Evolutionary conservation across 1,284 basidiomycete genomes (phyloP).

Genomic region (Cystobasidium pallidum): DNA sequence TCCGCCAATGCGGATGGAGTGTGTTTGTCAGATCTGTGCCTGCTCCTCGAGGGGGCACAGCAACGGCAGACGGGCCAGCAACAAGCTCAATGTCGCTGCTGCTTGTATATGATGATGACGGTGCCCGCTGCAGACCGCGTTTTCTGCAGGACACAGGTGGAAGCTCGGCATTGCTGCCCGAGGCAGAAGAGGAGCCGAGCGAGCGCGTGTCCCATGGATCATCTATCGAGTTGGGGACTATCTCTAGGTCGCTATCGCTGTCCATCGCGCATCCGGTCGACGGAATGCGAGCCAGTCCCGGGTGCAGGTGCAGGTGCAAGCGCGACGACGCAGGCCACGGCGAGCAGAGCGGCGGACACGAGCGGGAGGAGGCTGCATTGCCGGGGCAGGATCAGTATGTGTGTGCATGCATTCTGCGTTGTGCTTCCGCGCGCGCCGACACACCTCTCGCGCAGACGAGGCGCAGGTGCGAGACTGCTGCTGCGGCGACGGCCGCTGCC

Average conservation of each 20-base stretch:
- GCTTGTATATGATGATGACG: constrained; percentile 2
- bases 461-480: background rate
- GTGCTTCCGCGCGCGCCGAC: background rate
- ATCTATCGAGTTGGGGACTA: constrained; percentile 21
- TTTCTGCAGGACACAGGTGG: constrained; percentile 4
- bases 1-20: background rate
- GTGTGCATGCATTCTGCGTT: background rate
- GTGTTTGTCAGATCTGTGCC: constrained; percentile 26
- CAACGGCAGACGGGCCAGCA: constrained; percentile 1
- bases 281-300: background rate
- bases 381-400: background rate
- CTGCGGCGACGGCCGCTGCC: constrained; percentile 1
- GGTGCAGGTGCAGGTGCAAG: background rate
- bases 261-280: constrained; percentile 4
- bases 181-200: background rate
- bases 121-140: background rate
- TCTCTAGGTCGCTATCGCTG: constrained; percentile 14
- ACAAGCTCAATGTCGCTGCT: constrained; percentile 39
- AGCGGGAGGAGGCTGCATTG: background rate
- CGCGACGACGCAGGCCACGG: background rate
- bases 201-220: background rate
- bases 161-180: background rate
- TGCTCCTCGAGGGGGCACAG: background rate
- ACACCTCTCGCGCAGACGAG: constrained; percentile 10
- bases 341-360: background rate